Base-by-base conservation (phyloP, 371 early-diverging fungal genomes). In the Mortierella sp. region DNA sequence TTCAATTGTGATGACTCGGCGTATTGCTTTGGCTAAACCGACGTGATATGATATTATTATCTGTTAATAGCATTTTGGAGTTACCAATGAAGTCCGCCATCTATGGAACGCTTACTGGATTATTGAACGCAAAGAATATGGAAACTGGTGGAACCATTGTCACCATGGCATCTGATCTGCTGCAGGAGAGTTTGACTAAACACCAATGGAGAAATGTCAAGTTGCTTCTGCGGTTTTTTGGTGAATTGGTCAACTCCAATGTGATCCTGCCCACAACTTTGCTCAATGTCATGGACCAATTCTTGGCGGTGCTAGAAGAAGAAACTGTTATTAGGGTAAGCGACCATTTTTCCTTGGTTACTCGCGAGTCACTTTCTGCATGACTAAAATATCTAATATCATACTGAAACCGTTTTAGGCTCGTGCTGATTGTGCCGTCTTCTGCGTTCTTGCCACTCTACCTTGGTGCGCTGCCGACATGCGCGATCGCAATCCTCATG, bases 1-100 rank as follows among this genome's bases (percentile, higher is more conserved):
- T 36, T 13, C 19, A 24, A 36, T 3, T 45, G 11, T 55, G 7
- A 13, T 28, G 16, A 22, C 0, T 28, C 3, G 22, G 21, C 5
- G 22, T 22, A 15, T 52, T 22, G 11, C 22, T 55, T 13, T 55
- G 13, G 11, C 55, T 55, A 19, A 55, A 22, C 4, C 19, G 16
- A 55, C 9, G 28, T 10, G 5, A 19, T 21, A 19, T 52, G 9
- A 45, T 2, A 33, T 55, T 32, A 55, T 28, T 32, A 28, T 9
- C 16, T 55, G 55, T 55, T 55, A 55, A 28, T 28, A 94, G 95
- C 81, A 87, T 95, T 4, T 76, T 88, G 36, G 94, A 95, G 74
- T 80, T 96, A 24, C 95, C 96, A 5, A 88, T 90, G 75, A 96
- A 95, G 72, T 91, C 90, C n/a, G 87, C 92, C 22, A 87, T 94